Percentiles rank a stretch among this genome's conserved stretches.
phyloP scores from a whole-genome alignment of 1,284 basidiomycete genomes.

The Rhodotorula mucilaginosa region DNA sequence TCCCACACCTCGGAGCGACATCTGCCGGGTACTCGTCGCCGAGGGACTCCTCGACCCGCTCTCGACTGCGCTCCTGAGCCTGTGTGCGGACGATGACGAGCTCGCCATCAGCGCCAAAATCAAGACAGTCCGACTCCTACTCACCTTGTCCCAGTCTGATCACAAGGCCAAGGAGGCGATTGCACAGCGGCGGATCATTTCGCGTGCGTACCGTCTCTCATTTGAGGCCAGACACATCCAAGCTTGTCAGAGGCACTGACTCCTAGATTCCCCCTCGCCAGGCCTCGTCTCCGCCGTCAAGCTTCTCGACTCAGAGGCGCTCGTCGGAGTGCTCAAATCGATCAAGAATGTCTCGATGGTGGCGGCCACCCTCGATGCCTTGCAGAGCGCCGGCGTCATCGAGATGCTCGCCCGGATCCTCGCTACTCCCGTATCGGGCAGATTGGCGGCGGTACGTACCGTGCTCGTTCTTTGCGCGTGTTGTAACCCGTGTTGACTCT shows the following conservation, averaged over 20 bases:
- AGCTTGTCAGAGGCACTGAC: no score
- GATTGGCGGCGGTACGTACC: constrained; percentile 67
- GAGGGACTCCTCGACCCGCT: constrained; percentile 92
- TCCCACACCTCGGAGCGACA: constrained; percentile 94
- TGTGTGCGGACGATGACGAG: constrained; percentile 71
- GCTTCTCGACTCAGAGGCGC: constrained; percentile 73
- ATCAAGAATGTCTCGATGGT: constrained; percentile 96
- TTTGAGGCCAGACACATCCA: no score
- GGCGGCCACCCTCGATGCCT: constrained; percentile 78
- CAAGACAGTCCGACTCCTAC: constrained; percentile 83
- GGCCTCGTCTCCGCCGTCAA: constrained; percentile 81
- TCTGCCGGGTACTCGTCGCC: constrained; percentile 95
- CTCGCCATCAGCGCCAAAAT: constrained; percentile 62
- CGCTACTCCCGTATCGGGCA: constrained; percentile 73
- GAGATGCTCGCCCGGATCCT: constrained; percentile 82
- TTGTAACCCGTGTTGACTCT: no score
- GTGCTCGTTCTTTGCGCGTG: constrained; percentile 41
- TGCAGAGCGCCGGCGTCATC: constrained; percentile 94
- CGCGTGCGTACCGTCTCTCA: constrained; percentile 60
- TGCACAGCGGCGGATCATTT: constrained; percentile 80
- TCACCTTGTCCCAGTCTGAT: constrained; percentile 93
- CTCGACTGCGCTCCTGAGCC: constrained; percentile 80
- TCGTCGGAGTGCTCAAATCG: constrained; percentile 86
- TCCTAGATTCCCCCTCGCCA: neutral
- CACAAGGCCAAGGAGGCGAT: constrained; percentile 86